These are phyloP conservation scores for Apostasia shenzhenica DNA, from an alignment of 106 monocot species.

Conservation along the genomic window DNA sequence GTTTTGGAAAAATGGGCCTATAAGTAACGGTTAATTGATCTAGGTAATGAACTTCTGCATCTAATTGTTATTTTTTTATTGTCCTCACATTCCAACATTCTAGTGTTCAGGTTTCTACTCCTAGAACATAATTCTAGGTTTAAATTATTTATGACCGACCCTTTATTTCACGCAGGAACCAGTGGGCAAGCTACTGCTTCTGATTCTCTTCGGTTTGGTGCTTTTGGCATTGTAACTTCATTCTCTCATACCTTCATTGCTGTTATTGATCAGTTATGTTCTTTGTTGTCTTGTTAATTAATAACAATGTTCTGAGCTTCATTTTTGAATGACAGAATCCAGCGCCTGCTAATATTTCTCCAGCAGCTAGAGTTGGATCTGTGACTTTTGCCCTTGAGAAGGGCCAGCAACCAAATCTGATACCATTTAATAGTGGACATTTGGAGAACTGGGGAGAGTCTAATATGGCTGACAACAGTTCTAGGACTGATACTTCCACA, in stretches of 20 bases:
- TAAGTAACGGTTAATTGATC: too few relatives aligned
- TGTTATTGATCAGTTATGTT: neutral
- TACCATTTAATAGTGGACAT: slow-evolving; percentile 12
- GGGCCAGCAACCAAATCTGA: neutral
- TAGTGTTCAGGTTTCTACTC: neutral
- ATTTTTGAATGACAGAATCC: slow-evolving; percentile 8
- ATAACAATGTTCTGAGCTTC: neutral
- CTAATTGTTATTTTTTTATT: neutral
- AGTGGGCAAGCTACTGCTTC: slow-evolving; percentile 6
- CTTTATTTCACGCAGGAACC: neutral
- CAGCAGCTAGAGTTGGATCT: slow-evolving; percentile 19
- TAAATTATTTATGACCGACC: neutral
- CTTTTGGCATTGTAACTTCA: slow-evolving; percentile 10
- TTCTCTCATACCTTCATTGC: neutral
- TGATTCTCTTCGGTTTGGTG: slow-evolving; percentile 19
- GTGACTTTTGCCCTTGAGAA: slow-evolving; percentile 7
- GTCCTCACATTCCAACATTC: neutral
- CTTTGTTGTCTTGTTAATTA: neutral
- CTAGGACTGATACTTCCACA: slow-evolving; percentile 58
- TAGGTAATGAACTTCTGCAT: neutral
- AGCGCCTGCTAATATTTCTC: slow-evolving; percentile 10
- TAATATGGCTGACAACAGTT: slow-evolving; percentile 60
- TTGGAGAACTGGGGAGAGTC: slow-evolving; percentile 47
- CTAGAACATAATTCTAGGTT: slow-evolving; percentile 7
- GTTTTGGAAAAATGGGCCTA: neutral